Conservation (phyloP, 306 rosid genomes). For the Malus fusca region DNA sequence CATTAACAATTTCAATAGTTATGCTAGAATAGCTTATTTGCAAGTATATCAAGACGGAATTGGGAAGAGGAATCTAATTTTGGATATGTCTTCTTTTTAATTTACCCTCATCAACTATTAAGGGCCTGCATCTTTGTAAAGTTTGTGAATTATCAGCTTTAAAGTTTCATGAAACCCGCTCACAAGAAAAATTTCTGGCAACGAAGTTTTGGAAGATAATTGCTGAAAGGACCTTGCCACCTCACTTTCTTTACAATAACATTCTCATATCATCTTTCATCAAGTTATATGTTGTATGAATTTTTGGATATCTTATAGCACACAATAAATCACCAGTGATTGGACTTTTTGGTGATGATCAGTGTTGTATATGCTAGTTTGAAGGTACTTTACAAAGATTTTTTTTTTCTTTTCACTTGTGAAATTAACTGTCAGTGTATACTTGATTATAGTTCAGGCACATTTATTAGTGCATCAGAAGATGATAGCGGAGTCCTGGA, state of each 20-base stretch:
- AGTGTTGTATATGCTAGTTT: background rate
- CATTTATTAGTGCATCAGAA: conserved; percentile 47
- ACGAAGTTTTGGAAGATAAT: background rate
- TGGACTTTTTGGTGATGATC: background rate
- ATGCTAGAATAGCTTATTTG: background rate
- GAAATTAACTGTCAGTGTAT: background rate
- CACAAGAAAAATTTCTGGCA: background rate
- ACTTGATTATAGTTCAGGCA: conserved; percentile 43
- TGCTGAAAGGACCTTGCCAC: background rate
- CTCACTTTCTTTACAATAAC: background rate
- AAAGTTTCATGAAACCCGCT: background rate
- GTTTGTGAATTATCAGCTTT: background rate
- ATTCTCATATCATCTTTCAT: background rate
- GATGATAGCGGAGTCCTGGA: conserved; percentile 42
- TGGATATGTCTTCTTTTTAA: background rate
- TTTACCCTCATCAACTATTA: background rate
- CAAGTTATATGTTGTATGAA: background rate
- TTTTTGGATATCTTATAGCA: background rate
- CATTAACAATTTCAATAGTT: background rate
- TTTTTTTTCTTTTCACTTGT: background rate
- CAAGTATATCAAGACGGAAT: background rate
- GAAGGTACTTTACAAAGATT: background rate
- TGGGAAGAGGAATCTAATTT: background rate
- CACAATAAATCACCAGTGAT: background rate
- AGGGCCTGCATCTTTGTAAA: background rate